Evolutionary conservation across 768 basidiomycete genomes (phyloP).

Genomic region (Sporobolomyces roseus): DNA sequence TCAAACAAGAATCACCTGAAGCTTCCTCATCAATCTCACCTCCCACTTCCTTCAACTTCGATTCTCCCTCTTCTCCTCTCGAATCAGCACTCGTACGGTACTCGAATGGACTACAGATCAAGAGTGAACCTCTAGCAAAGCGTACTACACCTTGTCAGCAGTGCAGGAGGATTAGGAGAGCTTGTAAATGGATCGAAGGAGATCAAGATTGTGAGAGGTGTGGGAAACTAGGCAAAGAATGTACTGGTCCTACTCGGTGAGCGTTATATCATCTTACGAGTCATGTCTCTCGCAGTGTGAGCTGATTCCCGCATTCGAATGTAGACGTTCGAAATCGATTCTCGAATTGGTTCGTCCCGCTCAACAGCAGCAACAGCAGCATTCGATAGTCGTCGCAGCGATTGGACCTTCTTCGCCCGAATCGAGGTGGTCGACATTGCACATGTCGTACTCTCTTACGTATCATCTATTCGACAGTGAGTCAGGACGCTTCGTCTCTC

Average conservation of each 20-base stretch:
- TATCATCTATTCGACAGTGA: slow-evolving; percentile 2
- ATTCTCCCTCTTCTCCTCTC: neutral
- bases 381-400: neutral
- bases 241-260: slow-evolving; percentile 8
- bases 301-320: neutral
- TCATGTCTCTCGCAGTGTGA: too few relatives aligned
- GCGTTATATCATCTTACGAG: neutral
- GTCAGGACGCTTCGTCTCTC: too few relatives aligned
- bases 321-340: neutral
- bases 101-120: neutral
- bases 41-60: too few relatives aligned
- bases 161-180: slow-evolving; percentile 8
- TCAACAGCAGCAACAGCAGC: neutral
- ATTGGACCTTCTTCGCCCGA: slow-evolving; percentile 7
- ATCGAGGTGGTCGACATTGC: slow-evolving; percentile 2
- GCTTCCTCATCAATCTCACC: too few relatives aligned
- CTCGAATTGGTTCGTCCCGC: neutral
- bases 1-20: too few relatives aligned
- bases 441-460: slow-evolving; percentile 13
- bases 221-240: neutral
- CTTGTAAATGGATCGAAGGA: neutral
- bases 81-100: too few relatives aligned
- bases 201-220: slow-evolving; percentile 7
- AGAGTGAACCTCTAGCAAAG: neutral
- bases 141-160: neutral